Percentiles rank a stretch among this genome's conserved stretches.
Evolutionary conservation across 805 yeast species (phyloP).

Genomic region (Cyberlindnera suaveolens): DNA sequence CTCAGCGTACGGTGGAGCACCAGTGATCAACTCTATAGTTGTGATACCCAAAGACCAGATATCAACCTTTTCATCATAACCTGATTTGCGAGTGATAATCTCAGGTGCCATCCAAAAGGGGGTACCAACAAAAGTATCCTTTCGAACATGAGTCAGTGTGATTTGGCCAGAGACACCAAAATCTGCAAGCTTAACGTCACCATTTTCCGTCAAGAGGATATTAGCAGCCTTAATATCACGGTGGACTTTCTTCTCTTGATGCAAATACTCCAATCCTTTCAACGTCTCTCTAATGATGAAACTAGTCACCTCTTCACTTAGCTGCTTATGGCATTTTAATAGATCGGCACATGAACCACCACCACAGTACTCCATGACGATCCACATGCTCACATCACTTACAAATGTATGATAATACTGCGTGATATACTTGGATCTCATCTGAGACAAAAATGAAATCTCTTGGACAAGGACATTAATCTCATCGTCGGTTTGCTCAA

Average conservation of each 20-base stretch:
- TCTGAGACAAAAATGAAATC: slow-evolving; percentile 62
- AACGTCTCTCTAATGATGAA: slow-evolving; percentile 59
- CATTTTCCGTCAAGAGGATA: slow-evolving; percentile 62
- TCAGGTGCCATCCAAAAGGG: slow-evolving; percentile 99
- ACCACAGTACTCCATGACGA: slow-evolving; percentile 92
- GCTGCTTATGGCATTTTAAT: slow-evolving; percentile 44
- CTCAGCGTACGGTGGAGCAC: slow-evolving; percentile 73
- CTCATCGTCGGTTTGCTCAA: slow-evolving; percentile 77
- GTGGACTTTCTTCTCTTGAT: slow-evolving; percentile 70
- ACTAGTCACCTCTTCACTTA: slow-evolving; percentile 56
- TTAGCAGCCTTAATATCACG: slow-evolving; percentile 91
- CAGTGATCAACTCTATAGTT: slow-evolving; percentile 75
- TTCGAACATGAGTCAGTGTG: slow-evolving; percentile 50
- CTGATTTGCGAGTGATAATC: slow-evolving; percentile 55
- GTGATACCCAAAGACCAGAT: slow-evolving; percentile 97
- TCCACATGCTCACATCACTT: slow-evolving; percentile 68
- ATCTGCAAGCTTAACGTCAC: slow-evolving; percentile 78
- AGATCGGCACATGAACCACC: slow-evolving; percentile 88
- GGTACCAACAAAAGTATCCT: slow-evolving; percentile 85
- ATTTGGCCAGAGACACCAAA: slow-evolving; percentile 91
- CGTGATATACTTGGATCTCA: slow-evolving; percentile 60
- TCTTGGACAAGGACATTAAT: slow-evolving; percentile 68
- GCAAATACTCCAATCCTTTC: slow-evolving; percentile 71
- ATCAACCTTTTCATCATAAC: slow-evolving; percentile 83
- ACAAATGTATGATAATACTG: slow-evolving; percentile 58